Conservation (phyloP, 176 grass and related monocot species). For the Dactylis glomerata region DNA sequence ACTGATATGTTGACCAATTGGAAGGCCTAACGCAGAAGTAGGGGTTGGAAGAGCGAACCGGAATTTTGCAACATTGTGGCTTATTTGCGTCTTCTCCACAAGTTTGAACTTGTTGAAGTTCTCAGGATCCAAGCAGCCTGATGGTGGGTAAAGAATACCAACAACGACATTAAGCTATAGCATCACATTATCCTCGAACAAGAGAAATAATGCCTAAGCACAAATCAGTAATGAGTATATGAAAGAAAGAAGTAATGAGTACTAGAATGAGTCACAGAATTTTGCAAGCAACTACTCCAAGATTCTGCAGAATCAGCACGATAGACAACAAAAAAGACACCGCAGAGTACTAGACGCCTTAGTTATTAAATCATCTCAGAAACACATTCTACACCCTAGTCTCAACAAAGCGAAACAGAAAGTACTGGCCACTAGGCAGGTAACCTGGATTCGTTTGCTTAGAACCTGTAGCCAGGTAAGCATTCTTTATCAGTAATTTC, state of each 20-base stretch:
- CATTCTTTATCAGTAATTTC: not conserved
- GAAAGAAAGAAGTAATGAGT: not conserved
- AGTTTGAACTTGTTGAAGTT: constrained; percentile 91
- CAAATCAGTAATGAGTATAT: not conserved
- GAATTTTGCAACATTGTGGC: constrained; percentile 93
- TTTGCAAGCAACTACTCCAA: not conserved
- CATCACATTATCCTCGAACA: not conserved
- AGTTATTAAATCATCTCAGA: not conserved
- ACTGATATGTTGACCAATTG: constrained; percentile 95
- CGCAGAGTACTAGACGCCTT: not conserved
- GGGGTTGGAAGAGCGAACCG: constrained; percentile 72
- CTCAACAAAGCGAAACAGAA: not conserved
- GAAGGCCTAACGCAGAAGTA: constrained; percentile 76
- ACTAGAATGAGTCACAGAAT: not conserved
- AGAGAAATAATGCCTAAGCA: not conserved
- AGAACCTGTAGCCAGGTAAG: not conserved
- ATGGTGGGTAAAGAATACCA: not conserved
- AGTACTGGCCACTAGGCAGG: not conserved
- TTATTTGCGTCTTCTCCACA: constrained; percentile 79
- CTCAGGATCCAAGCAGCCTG: constrained; percentile 82
- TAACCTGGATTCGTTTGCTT: not conserved
- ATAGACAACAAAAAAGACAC: not conserved
- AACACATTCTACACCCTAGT: not conserved
- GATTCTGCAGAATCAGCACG: not conserved
- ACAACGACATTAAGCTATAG: not conserved